These are phyloP conservation scores for Cryptosporidium parvum DNA, from an alignment of 169 alveolate species.

Conservation along the genomic window DNA sequence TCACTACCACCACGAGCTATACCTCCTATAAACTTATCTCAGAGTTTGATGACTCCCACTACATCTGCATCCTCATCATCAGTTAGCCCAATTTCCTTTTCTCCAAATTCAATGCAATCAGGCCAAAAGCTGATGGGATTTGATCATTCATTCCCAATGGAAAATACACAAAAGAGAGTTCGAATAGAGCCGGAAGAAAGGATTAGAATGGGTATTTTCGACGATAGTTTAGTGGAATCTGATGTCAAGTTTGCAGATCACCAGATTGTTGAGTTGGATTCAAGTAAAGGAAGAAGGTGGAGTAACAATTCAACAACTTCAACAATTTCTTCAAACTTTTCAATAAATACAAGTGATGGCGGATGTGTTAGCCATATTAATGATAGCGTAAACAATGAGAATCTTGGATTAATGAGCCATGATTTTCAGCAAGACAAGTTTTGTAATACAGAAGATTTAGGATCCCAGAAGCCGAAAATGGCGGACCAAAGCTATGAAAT, in stretches of 20 bases:
- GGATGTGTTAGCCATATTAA: not conserved
- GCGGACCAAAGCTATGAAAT: not conserved
- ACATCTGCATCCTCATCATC: constrained; percentile 11
- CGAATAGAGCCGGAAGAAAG: constrained; percentile 6
- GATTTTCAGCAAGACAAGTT: constrained; percentile 22
- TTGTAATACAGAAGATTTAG: constrained; percentile 1
- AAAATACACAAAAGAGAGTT: constrained; percentile 6
- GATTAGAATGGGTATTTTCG: not conserved
- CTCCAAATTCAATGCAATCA: not conserved
- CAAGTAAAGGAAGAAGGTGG: constrained; percentile 74
- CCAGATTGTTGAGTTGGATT: constrained; percentile 39
- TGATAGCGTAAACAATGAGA: not conserved
- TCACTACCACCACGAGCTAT: not conserved
- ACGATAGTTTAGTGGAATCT: not conserved
- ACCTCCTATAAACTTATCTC: not conserved
- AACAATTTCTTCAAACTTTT: constrained; percentile 49
- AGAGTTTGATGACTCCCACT: constrained; percentile 19
- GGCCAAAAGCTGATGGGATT: not conserved
- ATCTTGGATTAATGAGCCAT: not conserved
- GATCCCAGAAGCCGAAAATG: constrained; percentile 19
- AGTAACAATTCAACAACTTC: constrained; percentile 72
- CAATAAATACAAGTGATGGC: not conserved
- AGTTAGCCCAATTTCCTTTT: not conserved
- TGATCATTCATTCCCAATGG: not conserved
- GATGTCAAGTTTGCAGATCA: constrained; percentile 1